Evolutionary conservation across 176 grass and related monocot species (phyloP).

Genomic region (Neostapfia colusana): DNA sequence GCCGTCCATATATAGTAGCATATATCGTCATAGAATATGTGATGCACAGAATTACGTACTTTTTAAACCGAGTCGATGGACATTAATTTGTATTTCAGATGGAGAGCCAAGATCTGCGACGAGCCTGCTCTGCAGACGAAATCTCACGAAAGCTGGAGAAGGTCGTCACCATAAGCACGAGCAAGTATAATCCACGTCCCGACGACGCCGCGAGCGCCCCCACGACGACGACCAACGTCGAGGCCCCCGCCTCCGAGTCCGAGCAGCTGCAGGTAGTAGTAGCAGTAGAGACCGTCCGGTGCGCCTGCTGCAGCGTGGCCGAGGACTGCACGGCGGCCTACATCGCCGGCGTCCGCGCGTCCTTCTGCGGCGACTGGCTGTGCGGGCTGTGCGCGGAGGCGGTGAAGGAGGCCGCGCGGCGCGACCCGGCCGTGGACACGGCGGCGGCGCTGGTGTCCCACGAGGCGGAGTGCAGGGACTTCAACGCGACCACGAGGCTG

Average conservation of each 20-base stretch:
- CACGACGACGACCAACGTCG: neutral
- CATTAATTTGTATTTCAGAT: conserved; percentile 2
- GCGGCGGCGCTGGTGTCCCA: conserved; percentile 71
- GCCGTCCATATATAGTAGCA: too few species aligned
- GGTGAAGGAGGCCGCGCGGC: conserved; percentile 64
- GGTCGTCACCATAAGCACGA: conserved; percentile 8
- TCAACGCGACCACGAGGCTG: conserved; percentile 64
- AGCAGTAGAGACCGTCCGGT: conserved; percentile 69
- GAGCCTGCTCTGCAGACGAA: conserved; percentile 47
- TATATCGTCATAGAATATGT: neutral
- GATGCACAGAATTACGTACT: neutral
- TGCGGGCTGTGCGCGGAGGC: conserved; percentile 90
- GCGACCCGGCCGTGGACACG: conserved; percentile 33
- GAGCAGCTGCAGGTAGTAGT: conserved; percentile 33
- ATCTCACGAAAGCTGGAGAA: conserved; percentile 40
- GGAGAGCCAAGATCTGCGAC: conserved; percentile 1
- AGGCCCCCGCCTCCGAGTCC: conserved; percentile 7
- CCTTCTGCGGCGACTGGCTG: conserved; percentile 79
- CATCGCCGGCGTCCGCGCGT: conserved; percentile 60
- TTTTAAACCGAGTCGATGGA: neutral
- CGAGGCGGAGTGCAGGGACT: conserved; percentile 57
- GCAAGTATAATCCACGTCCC: neutral
- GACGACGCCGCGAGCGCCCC: neutral
- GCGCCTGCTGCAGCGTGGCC: conserved; percentile 89
- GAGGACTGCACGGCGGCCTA: conserved; percentile 87